A percentile compares a stretch with the other conserved stretches of the same genome.
These are phyloP conservation scores for Cordyceps cateniannulata DNA, from an alignment of 2,329 filamentous ascomycete species.

Conservation along the genomic window DNA sequence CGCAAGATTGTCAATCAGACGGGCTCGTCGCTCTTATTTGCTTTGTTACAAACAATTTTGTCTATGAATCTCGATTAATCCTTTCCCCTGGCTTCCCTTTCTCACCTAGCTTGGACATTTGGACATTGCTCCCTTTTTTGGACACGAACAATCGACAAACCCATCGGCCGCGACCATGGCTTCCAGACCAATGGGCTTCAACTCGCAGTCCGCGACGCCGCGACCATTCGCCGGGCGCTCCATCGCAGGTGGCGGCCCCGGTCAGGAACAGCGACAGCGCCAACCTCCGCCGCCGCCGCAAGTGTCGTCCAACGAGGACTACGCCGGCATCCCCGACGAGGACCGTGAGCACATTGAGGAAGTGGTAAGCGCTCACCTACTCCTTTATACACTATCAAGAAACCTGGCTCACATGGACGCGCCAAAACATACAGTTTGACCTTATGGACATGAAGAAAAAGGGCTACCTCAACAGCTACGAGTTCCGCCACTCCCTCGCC, in stretches of 20 bases:
- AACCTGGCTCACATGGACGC: neutral
- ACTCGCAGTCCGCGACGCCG: conserved; percentile 29
- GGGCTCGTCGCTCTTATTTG: neutral
- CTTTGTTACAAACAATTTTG: neutral
- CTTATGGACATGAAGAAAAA: conserved; percentile 98
- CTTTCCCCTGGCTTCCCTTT: neutral
- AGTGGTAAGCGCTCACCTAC: conserved; percentile 55
- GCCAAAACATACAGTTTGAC: conserved; percentile 59
- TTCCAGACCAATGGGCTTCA: conserved; percentile 22
- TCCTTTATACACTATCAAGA: neutral
- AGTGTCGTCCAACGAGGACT: conserved; percentile 32
- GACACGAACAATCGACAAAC: neutral
- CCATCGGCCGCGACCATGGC: neutral
- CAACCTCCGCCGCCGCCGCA: conserved; percentile 26
- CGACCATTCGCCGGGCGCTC: conserved; percentile 30
- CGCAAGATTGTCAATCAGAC: neutral
- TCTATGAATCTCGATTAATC: conserved; percentile 1
- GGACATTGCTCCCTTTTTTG: neutral
- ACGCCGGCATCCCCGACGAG: conserved; percentile 64
- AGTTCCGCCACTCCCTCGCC: conserved; percentile 93
- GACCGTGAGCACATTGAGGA: conserved; percentile 91
- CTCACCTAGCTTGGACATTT: neutral
- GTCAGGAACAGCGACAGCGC: conserved; percentile 24
- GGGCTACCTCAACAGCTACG: conserved; percentile 90
- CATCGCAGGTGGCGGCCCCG: conserved; percentile 21